Conservation (phyloP, 2,329 filamentous ascomycete species). For the Blastomyces parvus region DNA sequence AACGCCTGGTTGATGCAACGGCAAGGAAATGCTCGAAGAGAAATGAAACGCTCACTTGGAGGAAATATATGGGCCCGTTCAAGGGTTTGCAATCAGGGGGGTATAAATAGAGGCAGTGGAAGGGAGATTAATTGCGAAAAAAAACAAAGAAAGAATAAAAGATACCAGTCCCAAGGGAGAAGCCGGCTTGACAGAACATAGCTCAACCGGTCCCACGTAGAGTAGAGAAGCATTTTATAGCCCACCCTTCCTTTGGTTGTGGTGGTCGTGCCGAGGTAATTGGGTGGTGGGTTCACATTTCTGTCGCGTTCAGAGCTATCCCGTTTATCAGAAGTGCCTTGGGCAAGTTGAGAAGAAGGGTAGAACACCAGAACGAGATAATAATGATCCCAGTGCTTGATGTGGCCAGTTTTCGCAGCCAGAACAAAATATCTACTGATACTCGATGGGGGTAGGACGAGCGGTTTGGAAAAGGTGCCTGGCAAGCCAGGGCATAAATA, state of each 20-base stretch:
- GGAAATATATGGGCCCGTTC: slow-evolving; percentile 13
- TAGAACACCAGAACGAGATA: background rate
- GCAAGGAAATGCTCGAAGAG: slow-evolving; percentile 10
- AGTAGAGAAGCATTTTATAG: background rate
- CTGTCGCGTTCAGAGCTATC: background rate
- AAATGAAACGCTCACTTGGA: slow-evolving; percentile 15
- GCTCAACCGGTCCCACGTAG: background rate
- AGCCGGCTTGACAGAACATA: background rate
- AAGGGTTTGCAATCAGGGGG: slow-evolving; percentile 11
- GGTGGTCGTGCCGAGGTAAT: background rate
- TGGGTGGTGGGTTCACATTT: background rate
- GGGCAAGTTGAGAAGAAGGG: background rate
- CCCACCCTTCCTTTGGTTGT: background rate
- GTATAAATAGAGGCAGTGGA: slow-evolving; percentile 5
- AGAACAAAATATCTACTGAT: background rate
- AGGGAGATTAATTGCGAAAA: background rate
- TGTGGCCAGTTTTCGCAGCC: background rate
- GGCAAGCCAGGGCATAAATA: background rate
- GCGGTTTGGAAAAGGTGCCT: background rate
- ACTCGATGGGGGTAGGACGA: background rate
- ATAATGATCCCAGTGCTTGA: background rate
- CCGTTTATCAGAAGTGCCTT: too few species aligned
- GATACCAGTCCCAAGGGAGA: background rate
- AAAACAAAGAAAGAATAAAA: background rate
- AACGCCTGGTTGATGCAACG: slow-evolving; percentile 18